These are phyloP conservation scores for Mycena polygramma DNA, from an alignment of 768 basidiomycete species.

Conservation along the genomic window DNA sequence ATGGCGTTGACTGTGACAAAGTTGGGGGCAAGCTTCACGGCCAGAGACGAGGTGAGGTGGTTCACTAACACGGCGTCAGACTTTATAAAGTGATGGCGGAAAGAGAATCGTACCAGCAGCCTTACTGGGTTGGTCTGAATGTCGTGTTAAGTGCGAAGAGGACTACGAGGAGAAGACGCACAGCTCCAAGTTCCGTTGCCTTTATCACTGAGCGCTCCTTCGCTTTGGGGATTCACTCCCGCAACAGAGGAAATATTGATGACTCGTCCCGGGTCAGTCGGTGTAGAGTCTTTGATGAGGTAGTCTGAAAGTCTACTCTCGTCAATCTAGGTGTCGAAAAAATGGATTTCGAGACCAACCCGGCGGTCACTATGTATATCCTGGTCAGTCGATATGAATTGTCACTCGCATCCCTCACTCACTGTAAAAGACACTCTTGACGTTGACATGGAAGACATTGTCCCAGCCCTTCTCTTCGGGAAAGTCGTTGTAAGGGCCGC, in stretches of 20 bases:
- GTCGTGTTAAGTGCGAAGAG: constrained; percentile 7
- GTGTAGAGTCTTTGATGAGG: constrained; percentile 74
- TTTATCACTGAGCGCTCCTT: constrained; percentile 62
- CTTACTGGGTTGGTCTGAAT: constrained; percentile 82
- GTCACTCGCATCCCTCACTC: constrained; percentile 38
- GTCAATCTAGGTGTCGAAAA: neutral
- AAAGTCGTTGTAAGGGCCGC: constrained; percentile 74
- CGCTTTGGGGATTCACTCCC: constrained; percentile 65
- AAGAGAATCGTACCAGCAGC: constrained; percentile 69
- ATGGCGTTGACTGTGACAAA: constrained; percentile 90
- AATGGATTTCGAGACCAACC: constrained; percentile 46
- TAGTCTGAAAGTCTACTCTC: constrained; percentile 65
- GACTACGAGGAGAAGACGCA: constrained; percentile 54
- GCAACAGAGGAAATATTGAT: constrained; percentile 87
- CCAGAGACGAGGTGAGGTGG: constrained; percentile 81
- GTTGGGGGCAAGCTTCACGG: constrained; percentile 69
- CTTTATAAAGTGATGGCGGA: neutral
- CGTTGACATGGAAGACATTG: constrained; percentile 84
- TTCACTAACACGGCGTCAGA: constrained; percentile 61
- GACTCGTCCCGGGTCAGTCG: constrained; percentile 77
- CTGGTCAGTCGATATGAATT: neutral
- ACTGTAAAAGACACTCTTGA: constrained; percentile 90
- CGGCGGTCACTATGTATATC: constrained; percentile 62
- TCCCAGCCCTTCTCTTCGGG: constrained; percentile 92
- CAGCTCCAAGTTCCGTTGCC: constrained; percentile 85